Percentiles rank a stretch among this genome's conserved stretches.
Conservation (phyloP, 495 filamentous ascomycete species). For the Parathielavia appendiculata region DNA sequence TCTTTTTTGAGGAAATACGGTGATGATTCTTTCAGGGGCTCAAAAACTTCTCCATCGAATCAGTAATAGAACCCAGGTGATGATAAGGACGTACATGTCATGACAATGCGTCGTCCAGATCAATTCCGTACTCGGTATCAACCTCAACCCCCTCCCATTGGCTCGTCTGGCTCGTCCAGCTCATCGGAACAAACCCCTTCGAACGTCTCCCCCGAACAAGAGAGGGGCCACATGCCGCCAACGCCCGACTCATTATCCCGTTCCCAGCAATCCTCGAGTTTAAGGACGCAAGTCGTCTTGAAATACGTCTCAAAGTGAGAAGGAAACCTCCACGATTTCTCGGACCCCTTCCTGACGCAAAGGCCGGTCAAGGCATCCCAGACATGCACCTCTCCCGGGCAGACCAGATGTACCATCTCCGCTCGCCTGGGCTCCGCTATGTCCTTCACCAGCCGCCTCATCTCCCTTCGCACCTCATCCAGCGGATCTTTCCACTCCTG, state of each 20-base stretch:
- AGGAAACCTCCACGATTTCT: slow-evolving; percentile 6
- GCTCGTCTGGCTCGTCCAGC: background rate
- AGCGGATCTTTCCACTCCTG: slow-evolving; percentile 12
- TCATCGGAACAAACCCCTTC: background rate
- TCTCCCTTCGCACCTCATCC: slow-evolving; percentile 12
- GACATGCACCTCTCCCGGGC: slow-evolving; percentile 19
- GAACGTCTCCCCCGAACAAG: background rate
- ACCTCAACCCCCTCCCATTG: background rate
- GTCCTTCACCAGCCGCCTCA: slow-evolving; percentile 8
- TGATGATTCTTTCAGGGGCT: too few species aligned
- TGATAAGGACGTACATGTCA: background rate
- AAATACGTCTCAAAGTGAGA: background rate
- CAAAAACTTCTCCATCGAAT: too few species aligned
- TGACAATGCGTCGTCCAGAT: background rate
- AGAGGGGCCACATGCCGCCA: background rate
- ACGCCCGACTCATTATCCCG: background rate
- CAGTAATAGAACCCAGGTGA: too few species aligned
- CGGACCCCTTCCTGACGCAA: slow-evolving; percentile 12
- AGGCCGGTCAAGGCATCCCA: slow-evolving; percentile 18
- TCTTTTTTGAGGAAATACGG: too few species aligned
- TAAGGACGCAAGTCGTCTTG: background rate
- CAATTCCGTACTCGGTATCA: background rate
- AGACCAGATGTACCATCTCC: slow-evolving; percentile 19
- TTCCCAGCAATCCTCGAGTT: background rate
- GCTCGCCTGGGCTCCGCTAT: slow-evolving; percentile 16